phyloP scores from a whole-genome alignment of 306 rosid species.

The Gleditsia sinensis region DNA sequence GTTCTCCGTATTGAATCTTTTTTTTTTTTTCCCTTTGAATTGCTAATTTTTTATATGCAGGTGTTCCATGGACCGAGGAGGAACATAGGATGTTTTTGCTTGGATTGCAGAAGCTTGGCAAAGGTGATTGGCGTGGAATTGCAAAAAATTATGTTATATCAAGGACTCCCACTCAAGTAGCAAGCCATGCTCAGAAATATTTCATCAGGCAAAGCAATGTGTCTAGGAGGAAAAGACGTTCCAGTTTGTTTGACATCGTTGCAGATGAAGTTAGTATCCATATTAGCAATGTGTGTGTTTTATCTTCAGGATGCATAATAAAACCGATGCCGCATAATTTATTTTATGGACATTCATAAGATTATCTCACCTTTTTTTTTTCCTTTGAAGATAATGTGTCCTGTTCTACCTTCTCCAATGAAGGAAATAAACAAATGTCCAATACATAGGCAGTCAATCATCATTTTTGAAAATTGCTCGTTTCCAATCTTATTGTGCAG shows the following conservation, averaged over 20 bases:
- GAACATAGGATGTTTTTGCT: constrained; percentile 98
- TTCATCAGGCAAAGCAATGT: constrained; percentile 93
- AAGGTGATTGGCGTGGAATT: constrained; percentile 99
- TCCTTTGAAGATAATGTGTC: constrained; percentile 25
- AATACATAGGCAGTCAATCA: not conserved
- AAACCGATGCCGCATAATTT: constrained; percentile 17
- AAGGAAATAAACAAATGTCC: not conserved
- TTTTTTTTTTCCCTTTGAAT: constrained; percentile 16
- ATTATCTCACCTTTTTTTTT: constrained; percentile 21
- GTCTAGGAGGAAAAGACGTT: constrained; percentile 91
- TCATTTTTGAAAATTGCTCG: constrained; percentile 19
- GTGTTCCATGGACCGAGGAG: constrained; percentile 98
- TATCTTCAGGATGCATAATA: constrained; percentile 14
- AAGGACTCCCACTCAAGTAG: constrained; percentile 98
- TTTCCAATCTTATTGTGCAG: constrained; percentile 24
- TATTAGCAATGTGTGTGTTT: constrained; percentile 31
- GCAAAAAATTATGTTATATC: constrained; percentile 89
- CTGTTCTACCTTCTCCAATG: constrained; percentile 4
- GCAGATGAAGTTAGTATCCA: constrained; percentile 86
- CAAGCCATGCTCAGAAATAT: constrained; percentile 98
- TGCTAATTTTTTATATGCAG: constrained; percentile 44
- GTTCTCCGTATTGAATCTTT: not conserved
- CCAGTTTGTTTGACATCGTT: constrained; percentile 91
- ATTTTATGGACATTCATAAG: constrained; percentile 19
- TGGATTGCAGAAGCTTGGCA: constrained; percentile 95